These are phyloP conservation scores for Leishmania tarentolae DNA, from an alignment of 208 protist genomes.

Conservation along the genomic window DNA sequence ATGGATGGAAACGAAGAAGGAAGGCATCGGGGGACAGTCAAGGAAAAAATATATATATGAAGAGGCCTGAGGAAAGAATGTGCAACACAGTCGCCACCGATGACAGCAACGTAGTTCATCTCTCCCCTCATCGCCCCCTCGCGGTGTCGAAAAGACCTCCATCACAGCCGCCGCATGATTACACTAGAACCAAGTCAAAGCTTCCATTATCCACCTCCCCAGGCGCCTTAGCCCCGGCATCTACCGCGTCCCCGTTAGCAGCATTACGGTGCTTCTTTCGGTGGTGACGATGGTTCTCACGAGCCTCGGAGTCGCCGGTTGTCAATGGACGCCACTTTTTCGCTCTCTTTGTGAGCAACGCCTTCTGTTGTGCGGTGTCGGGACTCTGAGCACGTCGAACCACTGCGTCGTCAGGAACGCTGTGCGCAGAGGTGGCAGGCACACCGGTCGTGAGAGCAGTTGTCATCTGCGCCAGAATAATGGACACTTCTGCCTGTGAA, in stretches of 20 bases:
- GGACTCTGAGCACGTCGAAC: background rate
- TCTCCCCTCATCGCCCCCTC: too few relatives aligned
- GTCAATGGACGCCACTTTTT: background rate
- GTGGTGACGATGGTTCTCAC: conserved; percentile 5
- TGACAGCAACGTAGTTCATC: background rate
- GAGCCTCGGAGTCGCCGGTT: background rate
- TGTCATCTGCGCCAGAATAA: conserved; percentile 26
- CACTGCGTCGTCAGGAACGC: background rate
- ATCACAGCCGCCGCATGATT: conserved; percentile 2
- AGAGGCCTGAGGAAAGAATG: background rate
- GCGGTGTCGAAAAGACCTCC: background rate
- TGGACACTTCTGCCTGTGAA: conserved; percentile 16
- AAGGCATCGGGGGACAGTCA: too few relatives aligned
- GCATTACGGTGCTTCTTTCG: background rate
- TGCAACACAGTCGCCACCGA: too few relatives aligned
- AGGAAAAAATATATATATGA: background rate
- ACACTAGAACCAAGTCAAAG: conserved; percentile 45
- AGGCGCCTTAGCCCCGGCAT: background rate
- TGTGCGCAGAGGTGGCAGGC: background rate
- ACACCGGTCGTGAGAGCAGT: conserved; percentile 15
- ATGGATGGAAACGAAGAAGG: background rate
- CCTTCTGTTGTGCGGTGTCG: background rate
- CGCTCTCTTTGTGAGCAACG: background rate
- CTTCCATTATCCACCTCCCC: conserved; percentile 29
- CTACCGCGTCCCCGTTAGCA: background rate